Evolutionary conservation across 2,329 filamentous ascomycete species (phyloP), one percentile per base, ranked within the genome.

Genomic region (Claviceps purpurea): DNA sequence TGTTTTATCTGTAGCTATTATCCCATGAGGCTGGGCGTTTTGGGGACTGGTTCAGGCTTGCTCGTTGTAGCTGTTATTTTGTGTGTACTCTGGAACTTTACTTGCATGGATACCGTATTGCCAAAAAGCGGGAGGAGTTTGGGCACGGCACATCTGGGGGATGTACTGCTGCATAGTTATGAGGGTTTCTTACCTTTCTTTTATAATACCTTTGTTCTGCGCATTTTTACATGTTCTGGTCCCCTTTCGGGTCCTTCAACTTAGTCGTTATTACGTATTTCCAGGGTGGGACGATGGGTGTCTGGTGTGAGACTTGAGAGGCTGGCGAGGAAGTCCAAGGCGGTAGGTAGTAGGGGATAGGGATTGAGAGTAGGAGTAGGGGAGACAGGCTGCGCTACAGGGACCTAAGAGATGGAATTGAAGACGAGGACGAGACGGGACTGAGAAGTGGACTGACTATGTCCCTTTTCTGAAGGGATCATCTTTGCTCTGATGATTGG

Each of bases 1-100:
- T 13, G 5, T 34, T 44, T 26, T 43, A 16, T 16, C 3, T 44
- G 5, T 10, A 18, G 7, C 39, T 52, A 4, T n/a, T 20, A n/a
- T 41, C 6, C 7, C 39, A 41, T 42, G 41, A 54, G 51, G 54
- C 56, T 53, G 47, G 58, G 59, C 57, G 59, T 60, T 61, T 52
- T 47, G 42, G 54, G 56, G 52, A 10, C 49, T 52, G 54, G 50
- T 58, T 50, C 50, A 51, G 30, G 1, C 30, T 34, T 34, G 30
- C 30, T 34, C 10, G 30, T 34, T 34, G 10, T 34, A 34, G 30
- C 30, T 34, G 30, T 34, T 34, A 34, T 11, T 40, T 52, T 50
- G 54, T 52, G 52, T 52, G 44, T 41, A 34, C 46, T 45, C 26
- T 24, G 26, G 40, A 50, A 38, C 24, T 22, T 22, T 16, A 47